A percentile compares a stretch with the other conserved stretches of the same genome.
Evolutionary conservation across 164 flowering plant species (phyloP).

Genomic region (Nymphaea thermarum): DNA sequence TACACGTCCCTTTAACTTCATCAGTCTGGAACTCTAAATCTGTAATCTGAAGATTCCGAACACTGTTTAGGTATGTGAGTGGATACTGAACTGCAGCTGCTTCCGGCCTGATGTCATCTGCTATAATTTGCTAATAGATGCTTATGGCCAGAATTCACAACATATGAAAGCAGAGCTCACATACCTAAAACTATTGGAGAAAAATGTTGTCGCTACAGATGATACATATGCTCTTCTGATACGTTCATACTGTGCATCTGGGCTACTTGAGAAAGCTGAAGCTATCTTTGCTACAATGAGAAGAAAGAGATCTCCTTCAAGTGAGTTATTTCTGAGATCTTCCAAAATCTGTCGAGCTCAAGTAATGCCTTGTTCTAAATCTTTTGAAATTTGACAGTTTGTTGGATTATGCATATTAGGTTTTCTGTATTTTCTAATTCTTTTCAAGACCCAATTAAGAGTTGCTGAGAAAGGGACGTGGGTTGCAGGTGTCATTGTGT

Average conservation of each 20-base stretch:
- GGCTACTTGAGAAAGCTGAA: constrained; percentile 57
- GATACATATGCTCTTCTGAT: constrained; percentile 85
- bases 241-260: constrained; percentile 51
- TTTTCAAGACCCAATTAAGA: no score
- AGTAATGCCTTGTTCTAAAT: no score
- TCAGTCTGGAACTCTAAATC: constrained; percentile 3
- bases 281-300: constrained; percentile 68
- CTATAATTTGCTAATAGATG: constrained; percentile 82
- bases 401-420: no score
- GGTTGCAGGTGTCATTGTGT: constrained; percentile 54
- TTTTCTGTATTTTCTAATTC: no score
- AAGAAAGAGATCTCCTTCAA: constrained; percentile 38
- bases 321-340: constrained; percentile 25
- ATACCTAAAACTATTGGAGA: constrained; percentile 51
- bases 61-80: constrained; percentile 48
- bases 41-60: no score
- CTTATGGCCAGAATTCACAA: constrained; percentile 53
- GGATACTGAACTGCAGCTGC: constrained; percentile 65
- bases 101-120: constrained; percentile 70
- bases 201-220: constrained; percentile 63
- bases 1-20: neutral
- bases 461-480: neutral
- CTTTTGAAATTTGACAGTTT: no score
- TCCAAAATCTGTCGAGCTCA: no score
- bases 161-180: constrained; percentile 50